Base-by-base conservation (phyloP, 2,329 filamentous ascomycete species). In the Volutella citrinella region DNA sequence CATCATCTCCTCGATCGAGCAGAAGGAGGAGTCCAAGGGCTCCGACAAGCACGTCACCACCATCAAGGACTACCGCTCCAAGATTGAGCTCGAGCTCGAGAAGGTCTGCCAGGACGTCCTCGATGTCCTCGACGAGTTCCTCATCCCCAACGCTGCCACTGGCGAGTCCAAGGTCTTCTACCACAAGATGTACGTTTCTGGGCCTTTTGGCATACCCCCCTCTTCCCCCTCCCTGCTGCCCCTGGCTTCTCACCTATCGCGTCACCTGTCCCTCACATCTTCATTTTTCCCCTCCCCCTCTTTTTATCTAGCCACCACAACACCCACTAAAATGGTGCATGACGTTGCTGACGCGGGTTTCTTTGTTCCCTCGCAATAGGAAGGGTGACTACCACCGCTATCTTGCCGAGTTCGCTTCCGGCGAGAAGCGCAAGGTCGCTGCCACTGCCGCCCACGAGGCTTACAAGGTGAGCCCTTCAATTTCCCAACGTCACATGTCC, bases 101-200 rank as follows among this genome's bases (percentile, higher is more conserved):
- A 87, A 90, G 76, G 88, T 96, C 70, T 97, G 91, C 81, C 82
- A 96, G 74, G 91, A 97, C 74, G 88, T 96, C 55, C 84, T 97
- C 55, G 84, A 95, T 59, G 91, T 97, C 55, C 78, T 97, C 51
- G 90, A 96, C 66, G 77, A 95, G 61, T 83, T 82, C 64, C 78
- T 97, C 61, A 97, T 97, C 64, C 90, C 90, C 69, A 91, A 93
- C 71, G 91, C 91, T 63, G 85, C 93, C 71, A 85, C 87, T 52
- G 91, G 91, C 74, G 91, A 97, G 79, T 95, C 89, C 68, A 97
- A 96, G 83, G 91, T 97, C 65, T 97, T 97, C 72, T 97, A 97
- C 78, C 90, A 96, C 84, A 97, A 97, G 83, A 97, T 97, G 91
- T 96, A 74, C 57, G 87, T 77, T 49, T 40, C 49, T 44, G 25